Evolutionary conservation across 1,284 basidiomycete species (phyloP).

Genomic region (Cutaneotrichosporon sp.): DNA sequence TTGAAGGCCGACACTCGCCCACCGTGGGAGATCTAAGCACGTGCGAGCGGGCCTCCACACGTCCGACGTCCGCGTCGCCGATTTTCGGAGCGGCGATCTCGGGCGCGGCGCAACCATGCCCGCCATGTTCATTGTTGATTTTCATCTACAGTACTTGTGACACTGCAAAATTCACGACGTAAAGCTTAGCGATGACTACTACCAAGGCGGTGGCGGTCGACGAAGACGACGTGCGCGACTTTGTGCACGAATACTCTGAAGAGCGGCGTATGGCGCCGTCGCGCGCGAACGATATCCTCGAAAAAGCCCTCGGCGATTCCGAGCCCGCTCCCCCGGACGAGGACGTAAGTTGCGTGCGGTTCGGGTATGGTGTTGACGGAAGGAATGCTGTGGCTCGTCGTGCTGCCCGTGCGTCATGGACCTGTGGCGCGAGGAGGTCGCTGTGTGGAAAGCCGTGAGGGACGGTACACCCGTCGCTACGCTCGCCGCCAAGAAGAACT

Average conservation of each 20-base stretch:
- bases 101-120: too few relatives aligned
- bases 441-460: constrained; percentile 18
- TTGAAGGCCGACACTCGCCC: too few relatives aligned
- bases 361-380: neutral
- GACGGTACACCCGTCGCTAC: constrained; percentile 4
- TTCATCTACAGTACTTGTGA: too few relatives aligned
- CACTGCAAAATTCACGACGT: neutral
- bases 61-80: too few relatives aligned
- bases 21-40: too few relatives aligned
- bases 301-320: constrained; percentile 7
- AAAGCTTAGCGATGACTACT: neutral
- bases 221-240: constrained; percentile 20
- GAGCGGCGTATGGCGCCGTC: constrained; percentile 13
- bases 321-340: constrained; percentile 12
- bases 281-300: constrained; percentile 16
- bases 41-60: too few relatives aligned
- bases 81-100: too few relatives aligned
- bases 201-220: neutral
- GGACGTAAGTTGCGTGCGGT: constrained; percentile 8
- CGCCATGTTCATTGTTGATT: too few relatives aligned
- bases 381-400: constrained; percentile 20
- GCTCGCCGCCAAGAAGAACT: constrained; percentile 9
- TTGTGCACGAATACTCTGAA: constrained; percentile 16
- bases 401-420: constrained; percentile 22
- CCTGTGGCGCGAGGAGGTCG: constrained; percentile 20